Evolutionary conservation across 108 stramenopile species (phyloP).

Genomic region (Skeletonema potamos): DNA sequence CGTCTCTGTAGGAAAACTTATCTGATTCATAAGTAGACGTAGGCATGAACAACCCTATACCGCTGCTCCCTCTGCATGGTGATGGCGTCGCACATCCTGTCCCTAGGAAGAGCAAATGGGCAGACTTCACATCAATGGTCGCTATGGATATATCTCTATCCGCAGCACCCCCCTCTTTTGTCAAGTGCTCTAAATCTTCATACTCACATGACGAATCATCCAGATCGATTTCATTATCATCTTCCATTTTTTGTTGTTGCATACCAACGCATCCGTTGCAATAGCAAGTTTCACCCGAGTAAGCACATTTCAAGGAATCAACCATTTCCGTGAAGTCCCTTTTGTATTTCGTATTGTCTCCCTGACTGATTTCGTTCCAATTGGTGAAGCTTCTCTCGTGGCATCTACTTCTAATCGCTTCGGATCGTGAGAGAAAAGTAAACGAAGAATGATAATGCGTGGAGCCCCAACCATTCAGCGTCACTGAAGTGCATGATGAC

Average conservation of each 20-base stretch:
- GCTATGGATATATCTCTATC: conserved; percentile 7
- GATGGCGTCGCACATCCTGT: conserved; percentile 90
- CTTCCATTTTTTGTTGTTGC: not conserved
- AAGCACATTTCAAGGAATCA: conserved; percentile 15
- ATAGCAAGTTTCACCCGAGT: not conserved
- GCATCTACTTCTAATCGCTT: conserved; percentile 29
- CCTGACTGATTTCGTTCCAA: not conserved
- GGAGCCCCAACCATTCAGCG: conserved; percentile 7
- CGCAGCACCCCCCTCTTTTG: not conserved
- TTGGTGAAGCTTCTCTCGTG: not conserved
- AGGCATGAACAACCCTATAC: conserved; percentile 64
- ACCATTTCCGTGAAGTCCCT: conserved; percentile 3
- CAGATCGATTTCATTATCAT: conserved; percentile 65
- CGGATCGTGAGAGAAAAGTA: conserved; percentile 25
- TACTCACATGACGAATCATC: conserved; percentile 40
- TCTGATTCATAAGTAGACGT: not conserved
- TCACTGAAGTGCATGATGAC: conserved; percentile 34
- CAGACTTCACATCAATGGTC: conserved; percentile 1
- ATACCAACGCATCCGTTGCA: not conserved
- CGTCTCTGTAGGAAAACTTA: not conserved
- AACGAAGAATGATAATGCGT: conserved; percentile 1
- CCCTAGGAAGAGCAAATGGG: conserved; percentile 69
- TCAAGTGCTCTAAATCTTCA: conserved; percentile 10
- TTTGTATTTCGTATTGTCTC: not conserved
- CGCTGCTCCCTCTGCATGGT: conserved; percentile 68